Conservation (phyloP, 768 basidiomycete species). For the Amanita phalloides region DNA sequence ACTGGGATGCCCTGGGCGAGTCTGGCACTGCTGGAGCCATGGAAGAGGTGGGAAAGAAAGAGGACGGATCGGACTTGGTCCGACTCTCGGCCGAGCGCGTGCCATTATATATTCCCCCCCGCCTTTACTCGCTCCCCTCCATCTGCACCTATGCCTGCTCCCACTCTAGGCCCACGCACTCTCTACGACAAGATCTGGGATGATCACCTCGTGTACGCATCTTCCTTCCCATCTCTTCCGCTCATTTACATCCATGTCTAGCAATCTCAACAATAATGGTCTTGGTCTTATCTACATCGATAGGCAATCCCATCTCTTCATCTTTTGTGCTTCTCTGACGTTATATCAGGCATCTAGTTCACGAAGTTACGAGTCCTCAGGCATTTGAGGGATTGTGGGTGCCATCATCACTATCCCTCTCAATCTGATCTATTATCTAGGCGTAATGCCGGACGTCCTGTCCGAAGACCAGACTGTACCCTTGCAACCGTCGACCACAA, state of each 20-base stretch:
- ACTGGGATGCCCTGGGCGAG: conserved; percentile 66
- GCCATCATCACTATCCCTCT: neutral
- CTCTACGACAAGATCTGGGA: conserved; percentile 98
- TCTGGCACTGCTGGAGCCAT: conserved; percentile 31
- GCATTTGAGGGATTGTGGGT: conserved; percentile 81
- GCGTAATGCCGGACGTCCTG: conserved; percentile 63
- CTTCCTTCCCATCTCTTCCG: conserved; percentile 3
- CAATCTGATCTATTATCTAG: conserved; percentile 21
- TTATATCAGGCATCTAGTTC: conserved; percentile 47
- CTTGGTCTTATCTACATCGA: conserved; percentile 78
- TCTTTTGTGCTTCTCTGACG: conserved; percentile 7
- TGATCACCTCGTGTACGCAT: conserved; percentile 81
- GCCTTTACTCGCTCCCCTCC: neutral
- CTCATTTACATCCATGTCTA: conserved; percentile 18
- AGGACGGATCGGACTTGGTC: neutral
- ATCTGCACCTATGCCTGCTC: conserved; percentile 11
- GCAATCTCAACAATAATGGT: conserved; percentile 65
- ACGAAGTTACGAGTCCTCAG: conserved; percentile 92
- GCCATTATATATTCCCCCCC: neutral
- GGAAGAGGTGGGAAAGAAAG: conserved; percentile 4
- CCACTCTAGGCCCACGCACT: conserved; percentile 55
- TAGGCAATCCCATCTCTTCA: conserved; percentile 32
- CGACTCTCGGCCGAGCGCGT: conserved; percentile 10
- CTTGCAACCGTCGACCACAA: conserved; percentile 87
- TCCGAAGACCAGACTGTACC: conserved; percentile 82